Conservation (phyloP, 805 yeast species). For the Ogataea paraovalis region DNA sequence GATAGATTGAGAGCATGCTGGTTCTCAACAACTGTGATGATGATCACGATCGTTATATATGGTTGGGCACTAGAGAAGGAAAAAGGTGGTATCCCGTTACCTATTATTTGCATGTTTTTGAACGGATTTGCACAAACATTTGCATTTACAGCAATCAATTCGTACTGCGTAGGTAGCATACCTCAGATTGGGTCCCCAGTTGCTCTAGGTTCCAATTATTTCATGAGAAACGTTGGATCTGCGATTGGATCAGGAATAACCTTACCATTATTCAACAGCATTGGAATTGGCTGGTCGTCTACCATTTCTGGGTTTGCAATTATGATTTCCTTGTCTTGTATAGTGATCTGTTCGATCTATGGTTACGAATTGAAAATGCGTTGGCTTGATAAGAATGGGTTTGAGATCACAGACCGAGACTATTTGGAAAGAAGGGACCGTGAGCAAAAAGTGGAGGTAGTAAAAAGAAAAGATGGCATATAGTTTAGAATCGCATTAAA, state of each 20-base stretch:
- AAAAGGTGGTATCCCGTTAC: constrained; percentile 50
- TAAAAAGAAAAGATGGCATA: not conserved
- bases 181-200: constrained; percentile 47
- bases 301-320: constrained; percentile 37
- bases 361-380: constrained; percentile 6
- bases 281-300: constrained; percentile 54
- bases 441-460: not conserved
- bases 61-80: constrained; percentile 48
- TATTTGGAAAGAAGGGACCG: not conserved
- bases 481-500: too few species aligned
- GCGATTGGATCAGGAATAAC: constrained; percentile 48
- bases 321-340: constrained; percentile 3
- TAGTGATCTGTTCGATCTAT: constrained; percentile 1
- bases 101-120: constrained; percentile 42
- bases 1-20: constrained; percentile 41
- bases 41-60: constrained; percentile 40
- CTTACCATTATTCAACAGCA: constrained; percentile 38
- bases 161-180: constrained; percentile 54
- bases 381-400: constrained; percentile 10
- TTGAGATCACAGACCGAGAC: constrained; percentile 2
- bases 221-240: constrained; percentile 43
- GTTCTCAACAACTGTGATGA: constrained; percentile 37
- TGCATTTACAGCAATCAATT: constrained; percentile 46
- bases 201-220: constrained; percentile 49
- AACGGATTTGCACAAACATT: constrained; percentile 47